These are phyloP conservation scores for Amanita pseudoporphyria DNA, from an alignment of 768 basidiomycete species.

Conservation along the genomic window DNA sequence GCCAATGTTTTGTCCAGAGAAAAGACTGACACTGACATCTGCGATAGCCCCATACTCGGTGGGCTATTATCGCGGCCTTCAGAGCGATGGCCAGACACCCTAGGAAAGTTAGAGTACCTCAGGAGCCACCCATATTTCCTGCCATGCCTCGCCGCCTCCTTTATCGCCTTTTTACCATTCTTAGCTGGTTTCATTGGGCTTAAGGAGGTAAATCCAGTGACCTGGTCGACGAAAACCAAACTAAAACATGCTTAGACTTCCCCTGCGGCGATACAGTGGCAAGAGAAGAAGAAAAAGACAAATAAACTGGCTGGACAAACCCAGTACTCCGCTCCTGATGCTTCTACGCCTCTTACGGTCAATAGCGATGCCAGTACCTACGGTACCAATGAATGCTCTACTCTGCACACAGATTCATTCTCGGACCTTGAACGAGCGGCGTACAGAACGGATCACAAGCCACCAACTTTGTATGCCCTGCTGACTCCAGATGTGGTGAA, in stretches of 20 bases:
- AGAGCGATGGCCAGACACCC: slow-evolving; percentile 17
- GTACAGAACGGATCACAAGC: background rate
- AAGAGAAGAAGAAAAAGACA: background rate
- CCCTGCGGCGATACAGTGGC: too few species aligned
- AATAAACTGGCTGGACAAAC: background rate
- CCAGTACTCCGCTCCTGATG: background rate
- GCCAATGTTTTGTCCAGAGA: background rate
- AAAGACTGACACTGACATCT: background rate
- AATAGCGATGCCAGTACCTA: background rate
- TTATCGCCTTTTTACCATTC: slow-evolving; percentile 15
- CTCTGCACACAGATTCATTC: background rate
- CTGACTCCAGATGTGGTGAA: background rate
- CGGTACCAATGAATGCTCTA: background rate
- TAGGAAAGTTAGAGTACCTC: slow-evolving; percentile 18
- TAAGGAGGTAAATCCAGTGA: slow-evolving; percentile 17
- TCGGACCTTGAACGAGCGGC: background rate
- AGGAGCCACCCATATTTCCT: slow-evolving; percentile 26
- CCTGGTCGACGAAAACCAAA: background rate
- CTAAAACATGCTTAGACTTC: too few species aligned
- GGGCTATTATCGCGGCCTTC: slow-evolving; percentile 23
- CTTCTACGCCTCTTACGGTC: background rate
- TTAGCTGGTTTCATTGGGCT: slow-evolving; percentile 15
- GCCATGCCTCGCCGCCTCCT: slow-evolving; percentile 22
- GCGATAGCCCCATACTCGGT: slow-evolving; percentile 19
- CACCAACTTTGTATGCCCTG: background rate